Conservation (phyloP, 2,329 filamentous ascomycete genomes). For the Aspergillus arachidicola region DNA sequence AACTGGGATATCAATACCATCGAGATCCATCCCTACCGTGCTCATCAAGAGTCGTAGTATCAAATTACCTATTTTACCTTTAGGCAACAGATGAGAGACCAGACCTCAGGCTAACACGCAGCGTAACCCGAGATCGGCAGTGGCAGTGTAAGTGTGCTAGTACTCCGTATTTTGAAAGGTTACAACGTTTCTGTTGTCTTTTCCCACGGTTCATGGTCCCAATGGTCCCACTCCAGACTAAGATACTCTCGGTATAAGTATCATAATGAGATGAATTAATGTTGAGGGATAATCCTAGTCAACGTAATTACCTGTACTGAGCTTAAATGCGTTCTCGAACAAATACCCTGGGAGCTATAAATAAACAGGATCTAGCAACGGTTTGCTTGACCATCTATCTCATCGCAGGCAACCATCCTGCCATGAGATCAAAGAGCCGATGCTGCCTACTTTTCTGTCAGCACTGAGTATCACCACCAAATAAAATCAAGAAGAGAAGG, state of each 20-base stretch:
- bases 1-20: not conserved
- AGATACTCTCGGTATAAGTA: not conserved
- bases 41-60: not conserved
- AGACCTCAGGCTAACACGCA: conserved; percentile 23
- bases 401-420: conserved; percentile 2
- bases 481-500: not conserved
- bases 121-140: conserved; percentile 33
- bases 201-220: conserved; percentile 13
- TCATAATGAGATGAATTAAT: not conserved
- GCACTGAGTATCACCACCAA: not conserved
- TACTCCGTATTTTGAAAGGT: conserved; percentile 9
- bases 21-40: not conserved
- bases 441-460: not conserved
- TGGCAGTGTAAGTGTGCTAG: conserved; percentile 23
- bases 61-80: not conserved
- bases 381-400: conserved; percentile 11
- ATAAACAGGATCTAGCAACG: conserved; percentile 1
- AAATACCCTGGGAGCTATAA: not conserved
- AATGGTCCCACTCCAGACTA: not conserved
- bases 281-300: not conserved
- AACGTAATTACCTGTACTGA: not conserved
- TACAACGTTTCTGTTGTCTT: conserved; percentile 11
- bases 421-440: not conserved
- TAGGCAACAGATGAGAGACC: conserved; percentile 15
- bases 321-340: not conserved